Base-by-base conservation (phyloP, 176 grass and related monocot species). In the Alloteropsis semialata region DNA sequence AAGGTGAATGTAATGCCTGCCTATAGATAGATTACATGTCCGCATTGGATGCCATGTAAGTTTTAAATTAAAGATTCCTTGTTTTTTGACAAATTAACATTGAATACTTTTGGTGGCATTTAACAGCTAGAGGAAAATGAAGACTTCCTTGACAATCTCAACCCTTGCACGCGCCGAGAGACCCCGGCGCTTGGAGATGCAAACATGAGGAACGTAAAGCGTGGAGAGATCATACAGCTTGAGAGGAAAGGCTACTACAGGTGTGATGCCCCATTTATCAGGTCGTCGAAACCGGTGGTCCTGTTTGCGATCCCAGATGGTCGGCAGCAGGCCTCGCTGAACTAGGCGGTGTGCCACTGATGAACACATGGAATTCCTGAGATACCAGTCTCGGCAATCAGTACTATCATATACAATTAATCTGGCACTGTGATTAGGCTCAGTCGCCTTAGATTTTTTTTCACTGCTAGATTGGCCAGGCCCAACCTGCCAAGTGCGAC, bases 171-270 rank as follows among this genome's bases (percentile, higher is more conserved):
- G 49, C 80, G 83, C 27, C 74, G 74, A 50, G 94, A 94, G 70
- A 92, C 73, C 70, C 30, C 63, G 57, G 92, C 92, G 34, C 59
- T 97, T 12, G 92, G 95, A 68, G 95, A 97, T 43, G 41, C 85
- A 27, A 97, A 92, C 80, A 97, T 94, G 90, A 81, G 81, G 34
- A 94, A 92, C 50, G 48, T 94, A 59, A 90, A 94, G 54, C 85
- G 73, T 0, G 94, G 92, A 76, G 95, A 97, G 57, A 27, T 93
- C 58, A 75, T 94, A 68, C 90, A 97, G 83, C 81, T 94, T 0
- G 92, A 97, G 84, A 94, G 95, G 77, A 94, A 97, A 51, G 90
- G 92, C 9, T 97, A 94, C 79, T 97, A 84, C 59, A 86, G 90
- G 58, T 97, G 94, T 5, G 92, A 97, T 14, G 79, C 82, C 11